These are phyloP conservation scores for Theobroma grandiflorum DNA, from an alignment of 441 rosid species.

Conservation along the genomic window DNA sequence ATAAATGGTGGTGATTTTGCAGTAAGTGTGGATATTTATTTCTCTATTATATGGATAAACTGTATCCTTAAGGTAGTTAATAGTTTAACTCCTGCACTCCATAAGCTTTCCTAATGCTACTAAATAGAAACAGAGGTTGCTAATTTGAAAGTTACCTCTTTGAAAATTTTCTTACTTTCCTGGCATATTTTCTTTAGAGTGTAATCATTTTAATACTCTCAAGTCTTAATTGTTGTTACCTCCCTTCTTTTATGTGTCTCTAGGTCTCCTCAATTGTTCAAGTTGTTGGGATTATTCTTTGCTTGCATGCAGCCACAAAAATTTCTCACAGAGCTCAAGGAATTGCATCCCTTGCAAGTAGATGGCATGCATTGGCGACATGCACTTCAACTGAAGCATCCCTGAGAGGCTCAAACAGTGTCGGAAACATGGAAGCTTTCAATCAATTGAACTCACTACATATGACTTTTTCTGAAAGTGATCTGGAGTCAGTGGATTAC, in stretches of 20 bases:
- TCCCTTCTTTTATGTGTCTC: constrained; percentile 22
- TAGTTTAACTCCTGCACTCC: constrained; percentile 12
- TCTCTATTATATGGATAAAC: neutral
- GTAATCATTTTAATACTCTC: constrained; percentile 12
- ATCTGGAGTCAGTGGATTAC: constrained; percentile 79
- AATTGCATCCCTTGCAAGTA: constrained; percentile 70
- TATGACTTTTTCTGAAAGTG: constrained; percentile 72
- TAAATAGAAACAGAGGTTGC: neutral
- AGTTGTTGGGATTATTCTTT: constrained; percentile 83
- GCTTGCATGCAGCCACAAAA: constrained; percentile 91
- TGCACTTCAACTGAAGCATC: constrained; percentile 60
- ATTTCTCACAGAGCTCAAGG: constrained; percentile 93
- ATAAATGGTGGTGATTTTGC: constrained; percentile 89
- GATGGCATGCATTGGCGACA: constrained; percentile 90
- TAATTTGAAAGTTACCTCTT: constrained; percentile 6
- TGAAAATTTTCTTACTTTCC: neutral
- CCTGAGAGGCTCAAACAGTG: constrained; percentile 55
- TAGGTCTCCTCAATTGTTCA: constrained; percentile 90
- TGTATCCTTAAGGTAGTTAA: neutral
- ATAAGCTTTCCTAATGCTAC: neutral
- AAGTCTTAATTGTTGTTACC: constrained; percentile 7
- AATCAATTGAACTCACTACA: constrained; percentile 39
- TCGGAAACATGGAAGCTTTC: constrained; percentile 52
- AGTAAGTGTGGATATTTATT: constrained; percentile 54
- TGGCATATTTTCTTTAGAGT: constrained; percentile 16